Evolutionary conservation across 306 rosid species (phyloP), one percentile per base, ranked within the genome.

Genomic region (Calophaca sinica): DNA sequence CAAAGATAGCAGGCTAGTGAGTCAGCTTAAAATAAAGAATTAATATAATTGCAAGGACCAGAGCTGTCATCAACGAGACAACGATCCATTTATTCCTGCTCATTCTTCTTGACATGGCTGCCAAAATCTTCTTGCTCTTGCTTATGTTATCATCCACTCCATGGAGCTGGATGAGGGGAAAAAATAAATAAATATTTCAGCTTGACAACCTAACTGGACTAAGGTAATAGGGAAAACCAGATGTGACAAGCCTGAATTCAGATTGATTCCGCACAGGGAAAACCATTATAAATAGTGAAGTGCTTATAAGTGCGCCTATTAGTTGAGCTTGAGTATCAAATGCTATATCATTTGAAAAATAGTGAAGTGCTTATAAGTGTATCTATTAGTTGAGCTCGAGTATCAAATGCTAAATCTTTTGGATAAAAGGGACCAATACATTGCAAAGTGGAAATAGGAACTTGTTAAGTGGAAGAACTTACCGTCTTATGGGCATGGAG

Each of bases 41-140:
- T 4, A 83, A 10, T 41, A 88, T 8, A 62, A 84, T 78, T 45
- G 88, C 88, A 38, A 88, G 52, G 74, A 85, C 79, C 7, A 87
- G 76, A 48, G 81, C 87, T 69, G 61, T 42, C 36, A 85, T 46
- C 4, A 90, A 60, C 60, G 85, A 83, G 84, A 79, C 79, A 46
- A 87, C 77, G 33, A 87, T 84, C 86, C 91, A 87, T 79, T 88
- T 87, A 74, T 85, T 84, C 76, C 84, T 78, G 78, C 69, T 87
- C 88, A 88, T 88, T 71, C 93, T 88, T 74, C 70, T 90, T 33
- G 88, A 83, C 84, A 88, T 88, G 26, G 84, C 71, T 7, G 86
- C 20, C 85, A 90, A 58, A 31, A 88, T 67, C 83, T 73, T 90
- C 86, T 83, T 86, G 73, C 88, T 90, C 75, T 50, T 85, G 80